Percentiles rank a stretch among this genome's conserved stretches.
phyloP scores from a whole-genome alignment of 352 stramenopile species.

The Saprolegnia parasitica region DNA sequence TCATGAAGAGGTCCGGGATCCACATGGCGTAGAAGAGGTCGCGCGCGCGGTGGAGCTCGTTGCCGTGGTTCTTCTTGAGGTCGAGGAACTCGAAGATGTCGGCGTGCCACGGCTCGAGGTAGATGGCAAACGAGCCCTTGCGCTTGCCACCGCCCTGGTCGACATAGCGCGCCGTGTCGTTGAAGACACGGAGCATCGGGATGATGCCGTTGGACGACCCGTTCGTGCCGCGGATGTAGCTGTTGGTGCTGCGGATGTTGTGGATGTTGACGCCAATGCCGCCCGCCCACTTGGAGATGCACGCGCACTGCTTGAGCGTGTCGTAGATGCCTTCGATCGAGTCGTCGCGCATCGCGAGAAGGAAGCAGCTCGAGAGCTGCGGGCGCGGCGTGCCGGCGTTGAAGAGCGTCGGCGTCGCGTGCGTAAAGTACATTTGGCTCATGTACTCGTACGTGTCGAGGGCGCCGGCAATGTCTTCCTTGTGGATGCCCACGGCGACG shows the following conservation, averaged over 20 bases:
- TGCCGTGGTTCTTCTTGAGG: slow-evolving; percentile 98
- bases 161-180: slow-evolving; percentile 99
- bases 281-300: slow-evolving; percentile 99
- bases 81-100: slow-evolving; percentile 99
- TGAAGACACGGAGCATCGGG: slow-evolving; percentile 99
- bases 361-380: slow-evolving; percentile 98
- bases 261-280: slow-evolving; percentile 98
- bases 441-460: slow-evolving; percentile 99
- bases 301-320: slow-evolving; percentile 97
- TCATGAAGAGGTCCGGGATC: slow-evolving; percentile 99
- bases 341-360: slow-evolving; percentile 98
- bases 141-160: slow-evolving; percentile 97
- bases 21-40: slow-evolving; percentile 99
- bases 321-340: slow-evolving; percentile 99
- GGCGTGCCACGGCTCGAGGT: slow-evolving; percentile 99
- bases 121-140: slow-evolving; percentile 98
- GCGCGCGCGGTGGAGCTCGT: slow-evolving; percentile 94
- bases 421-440: slow-evolving; percentile 95
- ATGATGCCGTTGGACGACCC: slow-evolving; percentile 99
- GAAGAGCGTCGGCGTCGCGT: slow-evolving; percentile 99
- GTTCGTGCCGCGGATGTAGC: slow-evolving; percentile 98
- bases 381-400: slow-evolving; percentile 98
- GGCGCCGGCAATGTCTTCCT: slow-evolving; percentile 89
- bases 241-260: slow-evolving; percentile 96
- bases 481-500: slow-evolving; percentile 97